Evolutionary conservation across 2,329 filamentous ascomycete species (phyloP).

Genomic region (Phialophora tarda): DNA sequence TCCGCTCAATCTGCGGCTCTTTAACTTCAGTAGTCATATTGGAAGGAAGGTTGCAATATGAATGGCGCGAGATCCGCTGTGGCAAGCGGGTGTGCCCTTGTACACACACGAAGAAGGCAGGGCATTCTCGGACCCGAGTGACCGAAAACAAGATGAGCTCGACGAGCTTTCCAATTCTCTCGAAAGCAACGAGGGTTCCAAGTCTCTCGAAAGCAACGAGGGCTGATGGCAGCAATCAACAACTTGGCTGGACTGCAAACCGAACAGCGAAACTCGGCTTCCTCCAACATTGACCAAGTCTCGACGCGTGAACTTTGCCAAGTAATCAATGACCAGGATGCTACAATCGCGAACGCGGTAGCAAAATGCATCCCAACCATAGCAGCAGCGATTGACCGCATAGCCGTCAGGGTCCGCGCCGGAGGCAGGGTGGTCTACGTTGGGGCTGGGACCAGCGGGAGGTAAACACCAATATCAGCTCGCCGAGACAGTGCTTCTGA

Average conservation of each 20-base stretch:
- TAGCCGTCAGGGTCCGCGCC: constrained; percentile 43
- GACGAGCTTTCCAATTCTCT: background rate
- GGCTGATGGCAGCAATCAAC: constrained; percentile 26
- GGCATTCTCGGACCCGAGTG: background rate
- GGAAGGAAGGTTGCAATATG: constrained; percentile 10
- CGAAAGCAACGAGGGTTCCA: background rate
- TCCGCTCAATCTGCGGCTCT: constrained; percentile 1
- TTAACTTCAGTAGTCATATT: background rate
- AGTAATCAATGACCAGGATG: constrained; percentile 49
- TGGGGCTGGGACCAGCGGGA: constrained; percentile 54
- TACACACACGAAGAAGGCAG: background rate
- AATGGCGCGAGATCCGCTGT: background rate
- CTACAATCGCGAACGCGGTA: constrained; percentile 44
- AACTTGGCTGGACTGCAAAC: constrained; percentile 46
- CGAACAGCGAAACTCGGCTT: constrained; percentile 47
- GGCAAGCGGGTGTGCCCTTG: constrained; percentile 3
- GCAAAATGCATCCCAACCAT: constrained; percentile 44
- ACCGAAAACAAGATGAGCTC: background rate
- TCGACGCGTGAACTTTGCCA: constrained; percentile 49
- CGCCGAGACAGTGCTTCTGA: constrained; percentile 14
- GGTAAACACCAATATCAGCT: constrained; percentile 38
- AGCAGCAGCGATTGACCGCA: constrained; percentile 45
- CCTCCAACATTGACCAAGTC: constrained; percentile 46
- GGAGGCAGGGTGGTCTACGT: constrained; percentile 49
- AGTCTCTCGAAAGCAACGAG: background rate